Percentiles rank a stretch among this genome's conserved stretches.
These are phyloP conservation scores for Neofusicoccum sp. DNA, from an alignment of 2,329 filamentous ascomycete species.

Conservation along the genomic window DNA sequence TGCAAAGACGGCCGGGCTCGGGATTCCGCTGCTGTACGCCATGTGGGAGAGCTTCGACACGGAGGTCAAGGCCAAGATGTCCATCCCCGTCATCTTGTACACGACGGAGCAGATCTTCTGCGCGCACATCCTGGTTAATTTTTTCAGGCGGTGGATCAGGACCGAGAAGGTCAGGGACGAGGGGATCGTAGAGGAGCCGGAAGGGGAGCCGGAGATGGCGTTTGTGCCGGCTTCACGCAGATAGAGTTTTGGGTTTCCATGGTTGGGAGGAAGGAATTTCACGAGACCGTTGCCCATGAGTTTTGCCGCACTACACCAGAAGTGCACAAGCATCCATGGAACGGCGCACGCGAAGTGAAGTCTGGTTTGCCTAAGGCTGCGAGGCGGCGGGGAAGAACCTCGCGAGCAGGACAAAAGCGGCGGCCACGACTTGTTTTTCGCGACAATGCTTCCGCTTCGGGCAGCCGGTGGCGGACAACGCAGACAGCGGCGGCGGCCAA, in stretches of 20 bases:
- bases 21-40: constrained; percentile 16
- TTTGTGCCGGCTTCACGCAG: too few species aligned
- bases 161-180: constrained; percentile 5
- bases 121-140: constrained; percentile 12
- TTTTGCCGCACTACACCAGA: too few species aligned
- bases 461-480: background rate
- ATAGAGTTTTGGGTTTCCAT: too few species aligned
- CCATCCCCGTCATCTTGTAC: constrained; percentile 13
- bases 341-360: too few species aligned
- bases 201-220: background rate
- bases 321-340: too few species aligned
- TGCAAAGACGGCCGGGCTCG: constrained; percentile 13
- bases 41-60: constrained; percentile 11
- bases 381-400: too few species aligned
- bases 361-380: too few species aligned
- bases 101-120: constrained; percentile 17
- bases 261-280: too few species aligned
- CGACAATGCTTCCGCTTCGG: background rate
- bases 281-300: too few species aligned
- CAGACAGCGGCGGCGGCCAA: background rate
- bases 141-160: constrained; percentile 13
- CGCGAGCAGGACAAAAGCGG: too few species aligned
- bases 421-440: constrained; percentile 8
- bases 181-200: background rate
- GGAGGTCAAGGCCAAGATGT: constrained; percentile 12